A percentile compares a stretch with the other conserved stretches of the same genome.
These are phyloP conservation scores for Triticum timopheevii DNA, from an alignment of 176 grass and related monocot species.

Conservation along the genomic window DNA sequence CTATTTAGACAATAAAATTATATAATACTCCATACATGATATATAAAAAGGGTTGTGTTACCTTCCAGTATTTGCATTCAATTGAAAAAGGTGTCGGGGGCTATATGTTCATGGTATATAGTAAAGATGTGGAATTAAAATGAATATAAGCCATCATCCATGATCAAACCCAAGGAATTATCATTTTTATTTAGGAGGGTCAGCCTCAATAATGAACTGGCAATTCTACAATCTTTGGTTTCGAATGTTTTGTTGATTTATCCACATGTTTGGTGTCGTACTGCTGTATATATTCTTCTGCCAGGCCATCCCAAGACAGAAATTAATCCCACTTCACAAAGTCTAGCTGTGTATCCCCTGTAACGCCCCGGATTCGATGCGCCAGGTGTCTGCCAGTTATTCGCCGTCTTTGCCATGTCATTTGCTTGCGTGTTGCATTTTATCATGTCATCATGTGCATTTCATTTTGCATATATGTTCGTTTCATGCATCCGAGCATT, in stretches of 20 bases:
- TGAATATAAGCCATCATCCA: not conserved
- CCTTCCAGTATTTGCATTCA: not conserved
- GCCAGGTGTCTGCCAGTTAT: no score
- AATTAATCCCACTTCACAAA: not conserved
- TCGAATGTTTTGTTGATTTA: not conserved
- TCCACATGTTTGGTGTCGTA: not conserved
- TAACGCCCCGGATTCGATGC: no score
- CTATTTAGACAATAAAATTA: no score
- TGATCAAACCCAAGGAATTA: not conserved
- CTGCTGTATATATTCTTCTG: not conserved
- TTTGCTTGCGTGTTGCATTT: no score
- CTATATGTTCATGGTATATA: not conserved
- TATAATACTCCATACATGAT: no score
- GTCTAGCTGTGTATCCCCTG: no score
- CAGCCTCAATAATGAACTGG: not conserved
- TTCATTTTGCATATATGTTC: no score
- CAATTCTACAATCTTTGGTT: not conserved
- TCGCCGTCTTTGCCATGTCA: no score
- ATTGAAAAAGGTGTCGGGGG: no score
- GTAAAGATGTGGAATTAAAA: not conserved
- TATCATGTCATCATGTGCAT: no score
- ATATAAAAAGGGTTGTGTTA: no score
- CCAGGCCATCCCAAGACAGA: not conserved
- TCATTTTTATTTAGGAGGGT: not conserved
- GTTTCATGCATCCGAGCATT: no score